Percentiles rank a stretch among this genome's conserved stretches.
Evolutionary conservation across 2,329 filamentous ascomycete species (phyloP).

Genomic region (Passalora sequoiae): DNA sequence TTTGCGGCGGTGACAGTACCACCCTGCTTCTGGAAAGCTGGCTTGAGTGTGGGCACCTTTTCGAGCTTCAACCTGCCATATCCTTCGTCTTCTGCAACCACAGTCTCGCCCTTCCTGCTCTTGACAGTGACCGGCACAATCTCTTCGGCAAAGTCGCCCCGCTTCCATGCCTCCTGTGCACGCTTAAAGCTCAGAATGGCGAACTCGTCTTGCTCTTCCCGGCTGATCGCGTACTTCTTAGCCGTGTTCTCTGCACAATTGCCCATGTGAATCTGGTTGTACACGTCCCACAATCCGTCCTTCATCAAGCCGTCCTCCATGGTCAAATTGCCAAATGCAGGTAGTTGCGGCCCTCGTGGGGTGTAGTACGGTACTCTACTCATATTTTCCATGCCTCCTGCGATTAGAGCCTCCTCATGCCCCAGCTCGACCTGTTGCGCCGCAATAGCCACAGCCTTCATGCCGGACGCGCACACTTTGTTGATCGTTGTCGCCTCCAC

Average conservation of each 20-base stretch:
- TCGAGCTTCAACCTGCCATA: constrained; percentile 82
- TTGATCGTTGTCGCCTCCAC: constrained; percentile 92
- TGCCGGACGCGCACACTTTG: constrained; percentile 93
- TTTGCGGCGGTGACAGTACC: constrained; percentile 94
- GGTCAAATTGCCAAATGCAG: constrained; percentile 80
- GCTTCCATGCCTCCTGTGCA: constrained; percentile 83
- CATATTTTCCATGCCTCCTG: constrained; percentile 99
- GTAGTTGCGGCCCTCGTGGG: constrained; percentile 71
- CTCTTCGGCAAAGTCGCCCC: constrained; percentile 78
- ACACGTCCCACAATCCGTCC: constrained; percentile 93
- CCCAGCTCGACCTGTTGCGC: constrained; percentile 94
- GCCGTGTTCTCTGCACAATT: constrained; percentile 93
- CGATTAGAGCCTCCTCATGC: constrained; percentile 78
- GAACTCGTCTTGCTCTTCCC: constrained; percentile 86
- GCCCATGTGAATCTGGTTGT: constrained; percentile 96
- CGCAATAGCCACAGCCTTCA: constrained; percentile 86
- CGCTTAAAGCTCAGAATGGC: constrained; percentile 85
- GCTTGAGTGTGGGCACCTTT: constrained; percentile 80
- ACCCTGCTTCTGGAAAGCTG: constrained; percentile 81
- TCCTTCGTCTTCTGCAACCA: constrained; percentile 81
- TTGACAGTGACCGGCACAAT: constrained; percentile 83
- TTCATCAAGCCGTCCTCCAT: constrained; percentile 90
- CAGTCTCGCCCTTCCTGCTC: constrained; percentile 72
- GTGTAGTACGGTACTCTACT: constrained; percentile 87
- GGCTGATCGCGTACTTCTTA: constrained; percentile 74